Evolutionary conservation across 2,329 filamentous ascomycete species (phyloP), one percentile per base, ranked within the genome.

Genomic region (Sporothrix euskadiensis): DNA sequence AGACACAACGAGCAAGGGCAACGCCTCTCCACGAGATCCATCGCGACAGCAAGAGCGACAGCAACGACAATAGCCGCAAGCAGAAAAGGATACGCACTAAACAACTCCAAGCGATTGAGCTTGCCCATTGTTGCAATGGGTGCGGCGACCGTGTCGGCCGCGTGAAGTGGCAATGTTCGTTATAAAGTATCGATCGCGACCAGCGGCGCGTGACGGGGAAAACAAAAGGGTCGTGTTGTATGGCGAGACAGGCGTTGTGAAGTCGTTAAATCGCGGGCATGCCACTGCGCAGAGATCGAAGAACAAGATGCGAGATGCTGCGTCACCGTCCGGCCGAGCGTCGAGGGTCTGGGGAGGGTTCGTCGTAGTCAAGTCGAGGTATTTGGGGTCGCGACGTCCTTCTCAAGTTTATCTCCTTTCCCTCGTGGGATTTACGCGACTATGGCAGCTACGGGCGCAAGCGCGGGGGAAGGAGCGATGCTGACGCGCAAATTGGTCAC

Each of bases 41-140:
- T 41, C 41, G 39, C 22, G n/a, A n/a, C 12, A 44, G 22, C 63
- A 59, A 44, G 49, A 56, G 19, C 63, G 56, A 69, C 39, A 54
- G 30, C 4, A n/a, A 26, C 10, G 44, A 3, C 16, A 59, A 39
- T 4, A 4, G 39, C 2, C 22, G n/a, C 22, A 44, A 65, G 10
- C 44, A 26, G 22, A 26, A 14, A 56, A 16, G 16, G 52, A 32
- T 19, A 85, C 90, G 77, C 86, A 96, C 94, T 98, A 85, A 92
- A 97, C 75, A 99, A 87, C 86, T 98, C 95, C 71, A 99, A 90
- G 75, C 94, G 91, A 80, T 97, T 93, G 79, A 99, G 91, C 84
- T 98, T 98, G 77, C 95, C 95, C 96, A 99, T 98, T 22, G 71
- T 71, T 54, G 73, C 73, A 70, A 39, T 69, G 47, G 32, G 71